Evolutionary conservation across 495 filamentous ascomycete species (phyloP), one percentile per base, ranked within the genome.

Genomic region (Hypoxylon cercidicola): DNA sequence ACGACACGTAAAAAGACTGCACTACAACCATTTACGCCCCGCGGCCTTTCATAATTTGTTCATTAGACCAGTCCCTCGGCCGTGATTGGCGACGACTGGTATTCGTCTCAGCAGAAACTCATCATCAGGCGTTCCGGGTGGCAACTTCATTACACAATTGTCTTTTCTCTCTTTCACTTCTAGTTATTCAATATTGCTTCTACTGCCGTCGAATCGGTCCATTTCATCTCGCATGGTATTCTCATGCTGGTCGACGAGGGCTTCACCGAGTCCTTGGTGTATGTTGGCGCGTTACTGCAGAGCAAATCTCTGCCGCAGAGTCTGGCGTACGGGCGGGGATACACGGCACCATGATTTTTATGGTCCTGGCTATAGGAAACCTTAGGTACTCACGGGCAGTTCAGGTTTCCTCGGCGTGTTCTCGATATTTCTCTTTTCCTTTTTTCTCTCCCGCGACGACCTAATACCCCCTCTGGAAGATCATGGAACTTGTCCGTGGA

Each of bases 1-100:
- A 73, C 60, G 71, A 71, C 62, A 73, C 68, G 71, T 69, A 71
- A 69, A 69, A 73, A 73, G 68, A 73, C 64, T 66, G 68, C 68
- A 62, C 69, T 73, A 71, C 57, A 68, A 59, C 50, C 60, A 57
- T 61, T 63, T 58, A 40, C 37, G 71, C 71, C 71, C 68, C 71
- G 65, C 71, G 71, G 71, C 71, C 59, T n/a, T 63, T 52, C 47
- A 59, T 65, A 60, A 64, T 61, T 67, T 71, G 48, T 60, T 68
- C 39, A 59, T 57, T 53, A 46, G 44, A 60, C 40, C 58, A 50
- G 41, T 39, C 51, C 55, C 23, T 8, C 16, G 10, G 30, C 43
- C 39, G 46, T 39, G 44, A 37, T 53, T 44, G 28, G 55, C 49
- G 35, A 32, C 48, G 60, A 40, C 52, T 35, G 30, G 43, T 58